Conservation (phyloP, 2,329 filamentous ascomycete genomes). For the Diaporthe caulivora region DNA sequence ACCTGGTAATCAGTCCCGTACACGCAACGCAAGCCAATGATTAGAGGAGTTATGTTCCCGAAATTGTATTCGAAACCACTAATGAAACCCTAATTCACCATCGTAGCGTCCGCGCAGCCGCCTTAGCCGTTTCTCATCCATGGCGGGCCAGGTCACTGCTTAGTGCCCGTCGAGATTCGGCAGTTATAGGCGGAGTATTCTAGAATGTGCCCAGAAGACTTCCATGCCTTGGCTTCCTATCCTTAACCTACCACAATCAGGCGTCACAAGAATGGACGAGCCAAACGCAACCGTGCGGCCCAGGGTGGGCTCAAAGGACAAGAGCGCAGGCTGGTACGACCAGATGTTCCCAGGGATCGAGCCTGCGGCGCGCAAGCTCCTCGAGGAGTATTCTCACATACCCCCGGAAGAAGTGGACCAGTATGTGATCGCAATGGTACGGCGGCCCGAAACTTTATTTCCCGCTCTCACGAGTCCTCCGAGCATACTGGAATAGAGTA, state of each 20-base stretch:
- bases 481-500: neutral
- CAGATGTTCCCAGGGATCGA: neutral
- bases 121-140: slow-evolving; percentile 3
- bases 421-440: slow-evolving; percentile 42
- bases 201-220: neutral
- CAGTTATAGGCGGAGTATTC: neutral
- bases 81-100: neutral
- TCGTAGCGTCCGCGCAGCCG: neutral
- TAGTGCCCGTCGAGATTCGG: neutral
- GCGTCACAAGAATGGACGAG: neutral
- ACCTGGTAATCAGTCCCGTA: neutral
- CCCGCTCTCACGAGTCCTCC: neutral
- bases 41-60: neutral
- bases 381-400: slow-evolving; percentile 43
- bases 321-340: slow-evolving; percentile 33
- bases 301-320: slow-evolving; percentile 14
- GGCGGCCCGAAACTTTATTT: neutral
- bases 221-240: neutral
- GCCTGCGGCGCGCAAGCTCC: slow-evolving; percentile 40
- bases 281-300: neutral
- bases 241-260: neutral
- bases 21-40: neutral
- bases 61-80: neutral
- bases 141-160: neutral
- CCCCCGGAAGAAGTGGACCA: slow-evolving; percentile 42